These are phyloP conservation scores for Cupressus sempervirens DNA, from an alignment of 75 land plant genomes.

Conservation along the genomic window DNA sequence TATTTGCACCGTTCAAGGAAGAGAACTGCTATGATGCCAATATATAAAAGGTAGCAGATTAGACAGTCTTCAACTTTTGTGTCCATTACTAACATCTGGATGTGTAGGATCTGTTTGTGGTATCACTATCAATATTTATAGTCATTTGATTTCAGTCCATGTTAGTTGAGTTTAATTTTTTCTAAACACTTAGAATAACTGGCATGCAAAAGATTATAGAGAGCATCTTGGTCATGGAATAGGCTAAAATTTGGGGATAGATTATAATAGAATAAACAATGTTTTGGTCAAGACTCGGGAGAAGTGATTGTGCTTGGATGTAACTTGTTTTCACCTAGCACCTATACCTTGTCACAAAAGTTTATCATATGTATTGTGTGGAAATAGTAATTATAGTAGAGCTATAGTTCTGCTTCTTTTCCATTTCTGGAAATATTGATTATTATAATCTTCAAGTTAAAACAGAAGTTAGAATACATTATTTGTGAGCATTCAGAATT, in stretches of 20 bases:
- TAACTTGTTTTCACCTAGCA: not conserved
- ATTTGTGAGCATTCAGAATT: not conserved
- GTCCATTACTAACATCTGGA: not conserved
- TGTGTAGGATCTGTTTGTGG: not conserved
- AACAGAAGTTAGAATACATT: too few relatives aligned
- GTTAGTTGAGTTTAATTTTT: not conserved
- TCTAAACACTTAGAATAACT: too few relatives aligned
- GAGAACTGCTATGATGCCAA: not conserved
- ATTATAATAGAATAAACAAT: too few relatives aligned
- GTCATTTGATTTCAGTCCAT: not conserved
- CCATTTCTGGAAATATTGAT: not conserved
- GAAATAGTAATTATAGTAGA: not conserved
- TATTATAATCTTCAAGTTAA: too few relatives aligned
- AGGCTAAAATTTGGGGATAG: too few relatives aligned
- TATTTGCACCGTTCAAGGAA: not conserved
- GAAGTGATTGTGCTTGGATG: not conserved
- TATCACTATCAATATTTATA: not conserved
- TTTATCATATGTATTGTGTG: not conserved
- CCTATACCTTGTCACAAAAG: not conserved
- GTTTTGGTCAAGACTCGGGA: too few relatives aligned
- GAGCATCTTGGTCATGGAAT: too few relatives aligned
- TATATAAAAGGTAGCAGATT: not conserved
- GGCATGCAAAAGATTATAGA: too few relatives aligned
- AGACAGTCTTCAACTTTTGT: not conserved
- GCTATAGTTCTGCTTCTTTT: not conserved